Evolutionary conservation across 345 rosid genomes (phyloP).

Genomic region (Firmiana major): DNA sequence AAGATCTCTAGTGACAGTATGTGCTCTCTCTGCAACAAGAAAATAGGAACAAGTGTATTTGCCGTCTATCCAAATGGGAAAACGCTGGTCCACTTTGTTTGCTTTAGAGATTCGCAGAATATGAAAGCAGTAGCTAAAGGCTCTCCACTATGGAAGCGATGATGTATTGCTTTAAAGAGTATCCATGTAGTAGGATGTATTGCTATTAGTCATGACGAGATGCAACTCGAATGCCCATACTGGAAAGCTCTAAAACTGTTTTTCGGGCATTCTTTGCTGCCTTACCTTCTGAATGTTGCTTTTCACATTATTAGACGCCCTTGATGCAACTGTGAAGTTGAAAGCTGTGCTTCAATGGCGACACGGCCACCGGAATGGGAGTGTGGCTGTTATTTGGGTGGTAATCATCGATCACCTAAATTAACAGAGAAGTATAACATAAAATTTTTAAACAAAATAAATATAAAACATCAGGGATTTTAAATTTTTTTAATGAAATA

Average conservation of each 20-base stretch:
- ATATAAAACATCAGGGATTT: too few species aligned
- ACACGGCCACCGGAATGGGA: neutral
- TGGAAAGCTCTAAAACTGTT: neutral
- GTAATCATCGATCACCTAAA: neutral
- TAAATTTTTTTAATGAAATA: too few species aligned
- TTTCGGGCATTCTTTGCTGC: neutral
- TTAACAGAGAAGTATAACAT: too few species aligned
- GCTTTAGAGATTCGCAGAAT: conserved; percentile 87
- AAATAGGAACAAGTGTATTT: conserved; percentile 84
- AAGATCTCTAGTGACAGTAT: conserved; percentile 72
- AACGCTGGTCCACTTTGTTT: conserved; percentile 88
- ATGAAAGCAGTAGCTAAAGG: conserved; percentile 83
- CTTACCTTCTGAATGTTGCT: neutral
- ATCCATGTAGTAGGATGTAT: neutral
- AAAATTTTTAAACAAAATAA: too few species aligned
- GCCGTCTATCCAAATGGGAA: conserved; percentile 89
- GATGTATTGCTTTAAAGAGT: conserved; percentile 23
- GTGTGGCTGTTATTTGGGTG: neutral
- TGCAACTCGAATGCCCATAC: neutral
- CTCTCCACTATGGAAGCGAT: conserved; percentile 55
- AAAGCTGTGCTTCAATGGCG: neutral
- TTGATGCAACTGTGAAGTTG: neutral
- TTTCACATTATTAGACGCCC: neutral
- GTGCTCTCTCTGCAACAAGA: conserved; percentile 92
- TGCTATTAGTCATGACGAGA: neutral